Evolutionary conservation across 805 yeast genomes (phyloP).

Genomic region (Komagataella mondaviorum): DNA sequence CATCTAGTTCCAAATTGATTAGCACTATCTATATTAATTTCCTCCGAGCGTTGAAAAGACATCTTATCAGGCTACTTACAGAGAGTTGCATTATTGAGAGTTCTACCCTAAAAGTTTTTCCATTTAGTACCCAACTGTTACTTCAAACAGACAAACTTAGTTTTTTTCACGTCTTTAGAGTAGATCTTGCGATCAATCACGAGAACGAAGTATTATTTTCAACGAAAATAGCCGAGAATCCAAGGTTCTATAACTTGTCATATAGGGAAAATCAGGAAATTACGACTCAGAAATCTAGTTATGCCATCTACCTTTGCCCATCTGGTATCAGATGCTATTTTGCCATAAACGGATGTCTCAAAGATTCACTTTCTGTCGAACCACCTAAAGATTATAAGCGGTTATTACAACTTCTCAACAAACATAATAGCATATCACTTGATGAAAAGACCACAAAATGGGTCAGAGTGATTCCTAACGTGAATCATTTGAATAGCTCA

Average conservation of each 20-base stretch:
- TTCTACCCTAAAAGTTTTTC: neutral
- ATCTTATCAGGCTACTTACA: neutral
- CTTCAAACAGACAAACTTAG: neutral
- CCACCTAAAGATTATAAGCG: slow-evolving; percentile 28
- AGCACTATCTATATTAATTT: neutral
- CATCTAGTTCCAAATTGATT: neutral
- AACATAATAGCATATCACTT: slow-evolving; percentile 17
- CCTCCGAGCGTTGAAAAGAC: neutral
- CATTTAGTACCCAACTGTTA: neutral
- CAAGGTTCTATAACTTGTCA: slow-evolving; percentile 10
- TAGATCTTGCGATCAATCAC: slow-evolving; percentile 13
- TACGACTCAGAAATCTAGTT: neutral
- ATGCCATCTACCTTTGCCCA: slow-evolving; percentile 36
- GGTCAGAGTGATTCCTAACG: slow-evolving; percentile 58
- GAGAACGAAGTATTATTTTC: slow-evolving; percentile 28
- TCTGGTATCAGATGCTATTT: slow-evolving; percentile 38
- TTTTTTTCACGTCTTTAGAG: neutral
- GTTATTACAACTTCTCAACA: slow-evolving; percentile 20
- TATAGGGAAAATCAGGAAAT: slow-evolving; percentile 3
- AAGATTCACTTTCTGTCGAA: slow-evolving; percentile 19
- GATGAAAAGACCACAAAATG: slow-evolving; percentile 21
- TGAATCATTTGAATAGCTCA: slow-evolving; percentile 54
- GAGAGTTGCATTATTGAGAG: neutral
- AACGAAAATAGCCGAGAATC: slow-evolving; percentile 12
- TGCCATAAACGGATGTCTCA: slow-evolving; percentile 17